phyloP scores from a whole-genome alignment of 495 filamentous ascomycete species.

The Penicillium desertorum region DNA sequence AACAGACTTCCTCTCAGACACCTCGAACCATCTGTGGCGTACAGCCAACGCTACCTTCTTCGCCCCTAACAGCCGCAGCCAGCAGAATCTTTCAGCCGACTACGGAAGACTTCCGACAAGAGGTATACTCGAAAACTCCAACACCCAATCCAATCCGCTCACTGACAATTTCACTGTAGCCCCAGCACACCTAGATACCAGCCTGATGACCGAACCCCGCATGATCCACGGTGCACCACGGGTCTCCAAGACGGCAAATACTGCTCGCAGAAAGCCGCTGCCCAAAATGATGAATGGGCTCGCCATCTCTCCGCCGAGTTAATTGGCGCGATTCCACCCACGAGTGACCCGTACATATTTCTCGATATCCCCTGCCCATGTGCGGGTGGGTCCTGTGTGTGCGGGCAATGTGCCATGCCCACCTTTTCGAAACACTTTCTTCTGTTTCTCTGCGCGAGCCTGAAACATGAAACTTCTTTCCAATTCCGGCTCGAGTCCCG shows the following conservation, averaged over 20 bases:
- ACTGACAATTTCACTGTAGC: slow-evolving; percentile 44
- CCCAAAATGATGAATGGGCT: slow-evolving; percentile 65
- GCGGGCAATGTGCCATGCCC: not conserved
- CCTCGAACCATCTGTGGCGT: slow-evolving; percentile 88
- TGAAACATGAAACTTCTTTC: not conserved
- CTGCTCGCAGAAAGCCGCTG: slow-evolving; percentile 68
- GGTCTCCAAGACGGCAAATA: slow-evolving; percentile 58
- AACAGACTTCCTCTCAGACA: slow-evolving; percentile 78
- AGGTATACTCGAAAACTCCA: slow-evolving; percentile 47
- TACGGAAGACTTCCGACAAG: slow-evolving; percentile 54
- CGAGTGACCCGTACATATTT: slow-evolving; percentile 13
- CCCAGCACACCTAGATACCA: slow-evolving; percentile 80
- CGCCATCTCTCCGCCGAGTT: slow-evolving; percentile 46
- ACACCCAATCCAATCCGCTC: not conserved
- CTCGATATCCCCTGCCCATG: slow-evolving; percentile 5
- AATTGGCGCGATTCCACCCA: slow-evolving; percentile 24
- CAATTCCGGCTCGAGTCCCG: not conserved
- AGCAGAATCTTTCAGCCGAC: slow-evolving; percentile 64
- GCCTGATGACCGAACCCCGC: slow-evolving; percentile 84
- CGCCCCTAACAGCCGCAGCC: slow-evolving; percentile 62
- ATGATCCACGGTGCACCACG: slow-evolving; percentile 72
- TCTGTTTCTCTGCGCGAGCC: not conserved
- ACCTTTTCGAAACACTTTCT: not conserved
- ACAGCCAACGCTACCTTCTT: slow-evolving; percentile 73
- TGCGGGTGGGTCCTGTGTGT: slow-evolving; percentile 3